These are phyloP conservation scores for Tylopilus felleus DNA, from an alignment of 768 basidiomycete genomes.

Conservation along the genomic window DNA sequence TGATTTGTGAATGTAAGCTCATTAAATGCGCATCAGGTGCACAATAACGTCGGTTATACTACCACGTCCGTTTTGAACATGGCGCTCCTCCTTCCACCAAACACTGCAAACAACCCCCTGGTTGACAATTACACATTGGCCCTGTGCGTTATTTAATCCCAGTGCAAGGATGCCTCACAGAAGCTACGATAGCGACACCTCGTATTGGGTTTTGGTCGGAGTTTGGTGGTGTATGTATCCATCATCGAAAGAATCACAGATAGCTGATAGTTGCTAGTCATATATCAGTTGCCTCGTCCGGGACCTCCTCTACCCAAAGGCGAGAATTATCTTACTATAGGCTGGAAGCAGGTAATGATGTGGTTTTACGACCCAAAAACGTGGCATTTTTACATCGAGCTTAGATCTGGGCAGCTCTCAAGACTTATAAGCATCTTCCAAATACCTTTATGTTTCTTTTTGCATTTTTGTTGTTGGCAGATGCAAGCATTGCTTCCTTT, in stretches of 20 bases:
- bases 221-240: constrained; percentile 80
- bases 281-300: constrained; percentile 79
- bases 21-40: constrained; percentile 48
- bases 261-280: constrained; percentile 44
- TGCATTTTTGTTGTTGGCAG: constrained; percentile 71
- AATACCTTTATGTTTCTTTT: constrained; percentile 80
- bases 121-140: constrained; percentile 75
- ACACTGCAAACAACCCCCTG: constrained; percentile 43
- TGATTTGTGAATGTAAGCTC: not conserved
- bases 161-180: too few relatives aligned
- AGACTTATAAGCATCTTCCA: constrained; percentile 73
- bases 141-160: constrained; percentile 43
- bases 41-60: constrained; percentile 76
- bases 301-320: constrained; percentile 77
- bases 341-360: constrained; percentile 71
- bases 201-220: constrained; percentile 74
- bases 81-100: constrained; percentile 59
- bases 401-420: constrained; percentile 73
- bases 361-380: not conserved
- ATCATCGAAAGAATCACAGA: not conserved
- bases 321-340: constrained; percentile 74
- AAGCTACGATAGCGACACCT: constrained; percentile 50
- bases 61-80: constrained; percentile 62
- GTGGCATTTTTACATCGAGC: constrained; percentile 3
- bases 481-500: constrained; percentile 42